Conservation (phyloP, 805 yeast genomes). For the Candida michaelii region DNA sequence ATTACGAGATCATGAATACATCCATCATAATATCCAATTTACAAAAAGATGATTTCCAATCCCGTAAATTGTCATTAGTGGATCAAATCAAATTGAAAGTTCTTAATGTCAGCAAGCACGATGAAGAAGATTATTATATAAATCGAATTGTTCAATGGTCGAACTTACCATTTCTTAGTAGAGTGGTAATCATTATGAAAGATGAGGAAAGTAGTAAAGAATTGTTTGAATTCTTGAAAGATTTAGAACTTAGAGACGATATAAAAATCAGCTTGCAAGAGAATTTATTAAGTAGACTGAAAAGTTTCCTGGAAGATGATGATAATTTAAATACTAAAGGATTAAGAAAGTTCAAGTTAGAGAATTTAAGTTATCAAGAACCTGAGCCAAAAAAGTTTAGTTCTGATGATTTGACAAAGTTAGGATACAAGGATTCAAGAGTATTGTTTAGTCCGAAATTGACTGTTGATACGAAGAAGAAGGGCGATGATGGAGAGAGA, state of each 20-base stretch:
- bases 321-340: conserved; percentile 20
- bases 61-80: conserved; percentile 28
- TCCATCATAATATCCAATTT: conserved; percentile 38
- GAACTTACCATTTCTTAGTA: conserved; percentile 34
- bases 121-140: conserved; percentile 23
- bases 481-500: background rate
- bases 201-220: conserved; percentile 26
- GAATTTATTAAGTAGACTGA: conserved; percentile 35
- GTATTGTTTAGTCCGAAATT: conserved; percentile 37
- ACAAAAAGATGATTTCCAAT: conserved; percentile 26
- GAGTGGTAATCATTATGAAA: conserved; percentile 39
- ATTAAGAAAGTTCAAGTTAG: conserved; percentile 26
- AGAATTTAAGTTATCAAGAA: conserved; percentile 24
- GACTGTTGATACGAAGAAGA: conserved; percentile 20
- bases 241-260: conserved; percentile 13
- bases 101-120: conserved; percentile 22
- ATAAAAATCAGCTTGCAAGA: conserved; percentile 37
- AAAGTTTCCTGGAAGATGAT: conserved; percentile 23
- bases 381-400: conserved; percentile 36
- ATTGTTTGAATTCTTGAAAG: conserved; percentile 23
- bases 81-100: conserved; percentile 35
- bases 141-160: conserved; percentile 37
- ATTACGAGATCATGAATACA: conserved; percentile 21
- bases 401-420: conserved; percentile 27
- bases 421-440: conserved; percentile 31